phyloP scores from a whole-genome alignment of 352 stramenopile species.

The Stramenopiles sp. region DNA sequence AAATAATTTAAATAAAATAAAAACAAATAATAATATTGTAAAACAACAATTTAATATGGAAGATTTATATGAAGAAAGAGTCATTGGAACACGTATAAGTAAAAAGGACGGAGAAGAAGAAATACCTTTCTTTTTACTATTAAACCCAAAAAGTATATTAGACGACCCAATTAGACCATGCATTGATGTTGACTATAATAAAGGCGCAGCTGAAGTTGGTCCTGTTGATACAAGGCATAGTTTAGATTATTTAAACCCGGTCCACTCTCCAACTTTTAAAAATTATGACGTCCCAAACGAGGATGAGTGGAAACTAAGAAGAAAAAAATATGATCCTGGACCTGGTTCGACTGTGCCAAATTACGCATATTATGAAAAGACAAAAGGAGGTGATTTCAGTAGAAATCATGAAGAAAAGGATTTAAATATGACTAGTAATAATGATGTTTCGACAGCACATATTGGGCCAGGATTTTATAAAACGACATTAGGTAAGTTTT shows the following conservation, averaged over 20 bases:
- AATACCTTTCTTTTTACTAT: too few species aligned
- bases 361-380: too few species aligned
- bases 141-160: too few species aligned
- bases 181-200: too few species aligned
- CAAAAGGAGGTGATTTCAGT: background rate
- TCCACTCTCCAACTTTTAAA: background rate
- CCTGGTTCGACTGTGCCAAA: background rate
- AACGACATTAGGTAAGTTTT: background rate
- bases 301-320: background rate
- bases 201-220: background rate
- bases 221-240: background rate
- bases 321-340: conserved; percentile 3
- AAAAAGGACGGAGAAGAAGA: too few species aligned
- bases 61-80: too few species aligned
- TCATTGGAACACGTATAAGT: too few species aligned
- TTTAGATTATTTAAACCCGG: background rate
- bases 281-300: background rate
- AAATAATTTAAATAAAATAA: too few species aligned
- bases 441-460: too few species aligned
- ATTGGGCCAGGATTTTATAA: background rate
- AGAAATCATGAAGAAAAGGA: background rate
- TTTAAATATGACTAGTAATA: background rate
- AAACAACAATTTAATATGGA: too few species aligned
- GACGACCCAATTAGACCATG: too few species aligned
- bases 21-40: too few species aligned